Conservation (phyloP, 352 stramenopile species). For the Phytopythium boreale region DNA sequence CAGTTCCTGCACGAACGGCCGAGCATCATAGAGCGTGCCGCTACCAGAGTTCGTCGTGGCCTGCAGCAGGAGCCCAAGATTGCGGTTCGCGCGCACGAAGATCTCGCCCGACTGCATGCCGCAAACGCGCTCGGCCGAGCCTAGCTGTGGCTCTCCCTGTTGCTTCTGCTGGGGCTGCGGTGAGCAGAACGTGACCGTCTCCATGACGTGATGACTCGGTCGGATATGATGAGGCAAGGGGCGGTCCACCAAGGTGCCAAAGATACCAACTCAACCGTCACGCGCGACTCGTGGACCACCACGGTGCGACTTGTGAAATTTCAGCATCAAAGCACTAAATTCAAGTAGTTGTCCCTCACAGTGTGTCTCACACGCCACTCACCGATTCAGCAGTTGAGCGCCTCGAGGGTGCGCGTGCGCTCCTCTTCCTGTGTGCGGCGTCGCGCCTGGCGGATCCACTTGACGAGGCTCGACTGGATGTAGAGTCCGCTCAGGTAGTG, state of each 20-base stretch:
- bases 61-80: background rate
- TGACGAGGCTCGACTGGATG: constrained; percentile 54
- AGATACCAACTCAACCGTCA: background rate
- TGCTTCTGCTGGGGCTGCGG: background rate
- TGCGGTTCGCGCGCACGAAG: constrained; percentile 33
- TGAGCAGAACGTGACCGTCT: background rate
- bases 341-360: background rate
- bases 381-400: constrained; percentile 8
- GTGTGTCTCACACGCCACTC: background rate
- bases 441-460: constrained; percentile 49
- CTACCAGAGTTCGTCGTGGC: constrained; percentile 9
- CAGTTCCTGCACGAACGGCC: constrained; percentile 28
- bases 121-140: background rate
- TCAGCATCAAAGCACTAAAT: background rate
- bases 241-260: background rate
- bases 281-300: background rate
- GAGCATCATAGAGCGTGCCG: constrained; percentile 21
- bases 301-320: background rate
- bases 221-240: background rate
- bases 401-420: constrained; percentile 13
- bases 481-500: constrained; percentile 64
- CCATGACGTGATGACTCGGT: background rate
- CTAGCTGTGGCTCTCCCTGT: background rate
- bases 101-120: constrained; percentile 43
- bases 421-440: constrained; percentile 36